phyloP scores from a whole-genome alignment of 306 rosid species.

The Urtica urens region DNA sequence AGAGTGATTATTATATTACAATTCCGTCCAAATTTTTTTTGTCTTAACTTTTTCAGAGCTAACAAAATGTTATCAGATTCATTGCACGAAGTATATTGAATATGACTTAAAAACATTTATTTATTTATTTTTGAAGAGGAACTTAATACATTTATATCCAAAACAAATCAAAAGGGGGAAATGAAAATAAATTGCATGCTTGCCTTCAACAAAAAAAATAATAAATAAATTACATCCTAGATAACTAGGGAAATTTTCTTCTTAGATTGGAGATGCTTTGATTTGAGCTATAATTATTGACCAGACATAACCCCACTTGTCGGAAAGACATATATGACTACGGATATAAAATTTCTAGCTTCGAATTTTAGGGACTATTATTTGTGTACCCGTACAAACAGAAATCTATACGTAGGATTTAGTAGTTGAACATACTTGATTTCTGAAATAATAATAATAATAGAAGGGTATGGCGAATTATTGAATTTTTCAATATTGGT shows the following conservation, averaged over 20 bases:
- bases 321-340: background rate
- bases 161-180: background rate
- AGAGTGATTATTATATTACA: no score
- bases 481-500: background rate
- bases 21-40: no score
- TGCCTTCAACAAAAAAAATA: background rate
- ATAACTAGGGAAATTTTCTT: background rate
- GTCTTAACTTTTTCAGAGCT: no score
- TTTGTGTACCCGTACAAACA: background rate
- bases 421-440: slow-evolving; percentile 8
- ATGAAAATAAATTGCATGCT: no score
- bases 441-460: background rate
- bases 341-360: background rate
- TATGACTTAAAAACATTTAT: no score
- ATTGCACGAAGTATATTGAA: slow-evolving; percentile 9
- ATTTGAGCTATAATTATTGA: background rate
- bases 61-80: slow-evolving; percentile 11
- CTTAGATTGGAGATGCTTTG: background rate
- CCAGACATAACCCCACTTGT: slow-evolving; percentile 9
- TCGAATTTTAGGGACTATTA: background rate
- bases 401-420: slow-evolving; percentile 8
- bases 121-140: background rate
- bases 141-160: background rate
- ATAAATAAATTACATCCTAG: background rate
- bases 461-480: no score